Percentiles rank a stretch among this genome's conserved stretches.
Evolutionary conservation across 495 filamentous ascomycete genomes (phyloP).

Genomic region (Pseudomonodictys pantanalensis): DNA sequence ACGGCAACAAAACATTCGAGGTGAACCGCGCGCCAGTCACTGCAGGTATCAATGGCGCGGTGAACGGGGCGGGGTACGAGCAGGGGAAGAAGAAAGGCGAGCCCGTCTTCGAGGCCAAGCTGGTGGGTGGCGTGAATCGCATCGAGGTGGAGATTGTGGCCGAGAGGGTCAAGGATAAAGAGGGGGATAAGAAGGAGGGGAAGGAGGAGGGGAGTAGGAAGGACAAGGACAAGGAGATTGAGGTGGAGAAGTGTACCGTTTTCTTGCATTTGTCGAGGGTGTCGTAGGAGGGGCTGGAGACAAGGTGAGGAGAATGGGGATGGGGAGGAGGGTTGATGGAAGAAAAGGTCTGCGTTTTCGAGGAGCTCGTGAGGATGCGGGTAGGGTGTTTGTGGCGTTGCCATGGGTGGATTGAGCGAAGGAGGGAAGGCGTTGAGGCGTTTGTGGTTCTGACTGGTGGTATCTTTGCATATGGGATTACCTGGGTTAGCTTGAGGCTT

Average conservation of each 20-base stretch:
- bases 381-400: too few species aligned
- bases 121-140: conserved; percentile 40
- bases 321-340: too few species aligned
- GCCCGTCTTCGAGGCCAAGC: conserved; percentile 40
- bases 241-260: conserved; percentile 42
- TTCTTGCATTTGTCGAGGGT: conserved; percentile 41
- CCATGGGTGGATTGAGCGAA: too few species aligned
- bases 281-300: too few species aligned
- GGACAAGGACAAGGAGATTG: too few species aligned
- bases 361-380: too few species aligned
- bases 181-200: conserved; percentile 16
- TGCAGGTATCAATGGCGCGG: conserved; percentile 25
- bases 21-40: conserved; percentile 27
- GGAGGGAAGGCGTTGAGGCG: too few species aligned
- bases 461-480: too few species aligned
- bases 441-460: too few species aligned
- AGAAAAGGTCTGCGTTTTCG: too few species aligned
- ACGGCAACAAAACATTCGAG: conserved; percentile 33
- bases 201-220: conserved; percentile 30
- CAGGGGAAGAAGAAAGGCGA: conserved; percentile 32
- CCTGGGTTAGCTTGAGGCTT: too few species aligned
- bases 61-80: conserved; percentile 2
- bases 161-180: conserved; percentile 23
- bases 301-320: too few species aligned
- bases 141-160: conserved; percentile 44